phyloP scores from a whole-genome alignment of 2,329 filamentous ascomycete genomes.

The Xylariaceae sp. region DNA sequence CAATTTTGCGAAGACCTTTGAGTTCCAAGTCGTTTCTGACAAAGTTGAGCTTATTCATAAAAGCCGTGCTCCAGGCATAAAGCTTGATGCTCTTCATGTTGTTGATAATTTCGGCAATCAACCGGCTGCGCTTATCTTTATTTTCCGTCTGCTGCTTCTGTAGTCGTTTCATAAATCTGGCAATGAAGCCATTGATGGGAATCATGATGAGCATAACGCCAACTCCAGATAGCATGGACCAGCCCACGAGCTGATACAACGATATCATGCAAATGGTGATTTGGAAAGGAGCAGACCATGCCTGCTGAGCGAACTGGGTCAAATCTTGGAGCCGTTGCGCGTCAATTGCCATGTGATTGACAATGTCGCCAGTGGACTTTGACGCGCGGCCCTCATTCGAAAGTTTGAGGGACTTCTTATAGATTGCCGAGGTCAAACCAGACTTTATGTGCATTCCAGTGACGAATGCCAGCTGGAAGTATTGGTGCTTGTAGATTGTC shows the following conservation, averaged over 20 bases:
- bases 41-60: slow-evolving; percentile 95
- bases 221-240: slow-evolving; percentile 93
- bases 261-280: slow-evolving; percentile 94
- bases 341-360: slow-evolving; percentile 99
- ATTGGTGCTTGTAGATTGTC: slow-evolving; percentile 64
- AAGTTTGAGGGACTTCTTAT: slow-evolving; percentile 81
- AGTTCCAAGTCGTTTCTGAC: slow-evolving; percentile 94
- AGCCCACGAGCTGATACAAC: slow-evolving; percentile 88
- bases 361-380: slow-evolving; percentile 95
- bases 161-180: slow-evolving; percentile 85
- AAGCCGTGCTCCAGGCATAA: slow-evolving; percentile 94
- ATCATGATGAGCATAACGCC: slow-evolving; percentile 97
- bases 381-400: slow-evolving; percentile 87
- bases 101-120: slow-evolving; percentile 97
- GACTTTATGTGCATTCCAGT: slow-evolving; percentile 97
- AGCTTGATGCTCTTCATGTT: slow-evolving; percentile 99
- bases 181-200: slow-evolving; percentile 88
- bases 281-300: slow-evolving; percentile 97
- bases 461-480: slow-evolving; percentile 92
- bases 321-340: slow-evolving; percentile 92
- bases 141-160: slow-evolving; percentile 99
- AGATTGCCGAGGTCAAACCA: slow-evolving; percentile 83
- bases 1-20: slow-evolving; percentile 93
- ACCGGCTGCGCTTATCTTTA: slow-evolving; percentile 85
- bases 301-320: slow-evolving; percentile 89